A percentile compares a stretch with the other conserved stretches of the same genome.
phyloP scores from a whole-genome alignment of 345 rosid species.

The Bretschneidera sinensis region DNA sequence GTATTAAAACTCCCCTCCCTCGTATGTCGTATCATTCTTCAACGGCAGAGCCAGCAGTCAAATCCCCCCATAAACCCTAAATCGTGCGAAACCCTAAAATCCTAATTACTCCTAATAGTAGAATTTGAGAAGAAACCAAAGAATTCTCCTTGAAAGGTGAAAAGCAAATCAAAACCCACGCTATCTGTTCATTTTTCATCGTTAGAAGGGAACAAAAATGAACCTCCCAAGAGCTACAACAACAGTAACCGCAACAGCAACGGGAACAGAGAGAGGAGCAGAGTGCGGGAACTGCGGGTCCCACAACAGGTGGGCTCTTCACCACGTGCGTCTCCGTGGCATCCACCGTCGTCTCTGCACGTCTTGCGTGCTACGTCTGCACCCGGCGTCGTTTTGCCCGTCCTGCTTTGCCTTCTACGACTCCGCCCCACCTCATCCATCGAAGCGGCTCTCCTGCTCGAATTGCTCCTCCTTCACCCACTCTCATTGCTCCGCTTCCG shows the following conservation, averaged over 20 bases:
- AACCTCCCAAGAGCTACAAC: neutral
- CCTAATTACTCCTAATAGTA: neutral
- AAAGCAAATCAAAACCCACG: neutral
- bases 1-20: too few species aligned
- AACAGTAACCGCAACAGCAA: neutral
- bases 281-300: conserved; percentile 49
- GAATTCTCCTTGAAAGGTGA: conserved; percentile 3
- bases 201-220: conserved; percentile 1
- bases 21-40: too few species aligned
- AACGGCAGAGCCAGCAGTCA: too few species aligned
- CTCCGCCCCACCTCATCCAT: conserved; percentile 39
- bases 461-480: conserved; percentile 57
- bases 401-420: conserved; percentile 56
- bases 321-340: conserved; percentile 51
- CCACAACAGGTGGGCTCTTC: conserved; percentile 31
- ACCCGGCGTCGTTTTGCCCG: conserved; percentile 65
- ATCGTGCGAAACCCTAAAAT: neutral
- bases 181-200: neutral
- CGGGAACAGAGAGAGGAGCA: neutral
- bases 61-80: too few species aligned
- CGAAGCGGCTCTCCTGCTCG: conserved; percentile 52
- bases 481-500: conserved; percentile 47
- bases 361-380: conserved; percentile 65
- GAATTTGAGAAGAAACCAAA: neutral
- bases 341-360: conserved; percentile 60